Evolutionary conservation across 1,284 basidiomycete species (phyloP), one percentile per base, ranked within the genome.

Genomic region (Ganoderma multipileum): DNA sequence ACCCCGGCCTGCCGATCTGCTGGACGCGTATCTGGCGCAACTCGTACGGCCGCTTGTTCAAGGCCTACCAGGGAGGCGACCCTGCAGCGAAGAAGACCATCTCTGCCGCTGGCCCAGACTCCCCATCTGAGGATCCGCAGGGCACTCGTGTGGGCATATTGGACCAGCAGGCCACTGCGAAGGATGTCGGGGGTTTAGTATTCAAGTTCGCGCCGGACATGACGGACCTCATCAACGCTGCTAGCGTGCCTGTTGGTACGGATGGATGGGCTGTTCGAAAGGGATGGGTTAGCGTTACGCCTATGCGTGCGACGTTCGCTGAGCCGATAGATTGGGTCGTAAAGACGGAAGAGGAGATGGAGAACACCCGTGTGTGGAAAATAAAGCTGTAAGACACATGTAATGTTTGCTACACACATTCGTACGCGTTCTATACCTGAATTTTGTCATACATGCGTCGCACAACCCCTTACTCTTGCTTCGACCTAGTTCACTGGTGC

Each of bases 171-270:
- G 67, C 64, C 20, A 61, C 58, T 64, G 44, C 70, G 36, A 73
- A 75, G 42, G 77, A 81, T 44, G 76, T 81, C 36, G 79, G 79
- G 58, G 76, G 79, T 67, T 83, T 97, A 63, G 80, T 86, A 39
- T 98, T 97, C 84, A 89, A 89, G 77, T 98, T 95, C 77, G 84
- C 89, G 30, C 96, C 96, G 18, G 90, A 94, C 63, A 89, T 97
- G 83, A 81, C 81, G 16, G 83, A 83, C 9, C 81, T 97, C 26
- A 85, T 97, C 65, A 86, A 85, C 59, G 93, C 94, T 0, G 78
- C 84, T 23, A 79, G 80, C 11, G 78, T 96, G 26, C 92, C 94
- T 0, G 83, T 88, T 50, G 95, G 93, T 2, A 90, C 92, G 11
- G 96, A 97, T 80, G 89, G 88, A 0, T 96, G 92, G 91, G 93